phyloP scores from a whole-genome alignment of 163 green algal genomes.

The Scenedesmus sp. region DNA sequence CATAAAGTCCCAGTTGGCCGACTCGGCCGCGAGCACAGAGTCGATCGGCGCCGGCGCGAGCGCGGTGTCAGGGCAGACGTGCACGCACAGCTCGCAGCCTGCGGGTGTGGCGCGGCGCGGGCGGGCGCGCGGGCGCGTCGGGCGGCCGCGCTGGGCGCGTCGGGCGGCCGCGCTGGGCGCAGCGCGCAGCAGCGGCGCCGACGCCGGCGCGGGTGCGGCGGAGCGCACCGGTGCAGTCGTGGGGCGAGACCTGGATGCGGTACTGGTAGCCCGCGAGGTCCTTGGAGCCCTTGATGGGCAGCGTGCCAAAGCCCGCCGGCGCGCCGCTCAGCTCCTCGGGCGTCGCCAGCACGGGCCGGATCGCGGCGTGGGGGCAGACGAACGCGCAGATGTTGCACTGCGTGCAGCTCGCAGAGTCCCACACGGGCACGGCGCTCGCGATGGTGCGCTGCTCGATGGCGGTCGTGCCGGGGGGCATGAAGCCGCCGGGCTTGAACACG shows the following conservation, averaged over 20 bases:
- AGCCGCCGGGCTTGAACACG: conserved; percentile 50
- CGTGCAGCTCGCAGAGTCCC: conserved; percentile 61
- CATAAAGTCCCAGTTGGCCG: conserved; percentile 50
- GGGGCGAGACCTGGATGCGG: conserved; percentile 66
- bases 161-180: too few species aligned
- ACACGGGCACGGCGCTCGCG: conserved; percentile 55
- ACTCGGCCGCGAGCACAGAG: conserved; percentile 49
- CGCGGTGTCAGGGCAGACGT: conserved; percentile 63
- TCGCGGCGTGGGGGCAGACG: conserved; percentile 70
- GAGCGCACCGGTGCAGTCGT: conserved; percentile 61
- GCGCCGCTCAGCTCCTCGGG: conserved; percentile 53
- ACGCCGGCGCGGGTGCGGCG: too few species aligned
- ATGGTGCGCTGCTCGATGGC: conserved; percentile 63
- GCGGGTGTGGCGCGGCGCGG: too few species aligned
- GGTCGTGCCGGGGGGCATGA: conserved; percentile 63
- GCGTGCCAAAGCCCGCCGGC: conserved; percentile 47
- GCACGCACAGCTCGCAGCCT: conserved; percentile 66
- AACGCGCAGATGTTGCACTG: conserved; percentile 76
- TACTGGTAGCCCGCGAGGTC: conserved; percentile 57
- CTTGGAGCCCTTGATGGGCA: conserved; percentile 52
- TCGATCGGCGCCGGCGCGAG: conserved; percentile 50
- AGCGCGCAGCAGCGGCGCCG: too few species aligned
- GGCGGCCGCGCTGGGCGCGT: too few species aligned
- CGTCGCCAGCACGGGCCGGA: conserved; percentile 60
- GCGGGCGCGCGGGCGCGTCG: too few species aligned